phyloP scores from a whole-genome alignment of 495 filamentous ascomycete genomes.

The Parathielavia appendiculata region DNA sequence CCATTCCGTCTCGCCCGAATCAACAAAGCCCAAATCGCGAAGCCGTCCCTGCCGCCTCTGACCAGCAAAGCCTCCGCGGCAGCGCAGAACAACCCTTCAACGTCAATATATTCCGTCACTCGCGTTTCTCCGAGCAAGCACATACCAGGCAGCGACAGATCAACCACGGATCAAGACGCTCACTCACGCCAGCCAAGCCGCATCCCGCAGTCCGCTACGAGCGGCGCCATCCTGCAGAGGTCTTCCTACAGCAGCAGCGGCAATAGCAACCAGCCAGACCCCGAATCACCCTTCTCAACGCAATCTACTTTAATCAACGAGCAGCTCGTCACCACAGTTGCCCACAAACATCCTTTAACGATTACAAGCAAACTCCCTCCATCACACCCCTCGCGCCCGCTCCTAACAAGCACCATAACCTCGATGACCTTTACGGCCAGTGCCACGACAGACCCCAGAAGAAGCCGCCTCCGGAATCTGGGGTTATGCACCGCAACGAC shows the following conservation, averaged over 20 bases:
- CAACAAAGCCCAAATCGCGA: constrained; percentile 22
- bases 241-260: not conserved
- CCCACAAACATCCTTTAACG: no score
- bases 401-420: no score
- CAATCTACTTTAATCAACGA: no score
- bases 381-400: no score
- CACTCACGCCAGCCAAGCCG: constrained; percentile 6
- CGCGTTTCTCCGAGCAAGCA: constrained; percentile 2
- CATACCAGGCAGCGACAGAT: not conserved
- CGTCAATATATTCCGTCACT: constrained; percentile 17
- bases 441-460: no score
- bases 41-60: not conserved
- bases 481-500: not conserved
- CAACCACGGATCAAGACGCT: not conserved
- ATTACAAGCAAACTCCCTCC: no score
- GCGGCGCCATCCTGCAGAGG: constrained; percentile 25
- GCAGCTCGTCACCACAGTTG: no score
- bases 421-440: no score
- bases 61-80: constrained; percentile 20
- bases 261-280: not conserved
- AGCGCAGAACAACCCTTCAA: constrained; percentile 25
- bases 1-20: constrained; percentile 27
- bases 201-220: constrained; percentile 29
- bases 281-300: no score
- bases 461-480: no score